A percentile compares a stretch with the other conserved stretches of the same genome.
Evolutionary conservation across 1,284 basidiomycete species (phyloP).

Genomic region (Caloboletus firmus): DNA sequence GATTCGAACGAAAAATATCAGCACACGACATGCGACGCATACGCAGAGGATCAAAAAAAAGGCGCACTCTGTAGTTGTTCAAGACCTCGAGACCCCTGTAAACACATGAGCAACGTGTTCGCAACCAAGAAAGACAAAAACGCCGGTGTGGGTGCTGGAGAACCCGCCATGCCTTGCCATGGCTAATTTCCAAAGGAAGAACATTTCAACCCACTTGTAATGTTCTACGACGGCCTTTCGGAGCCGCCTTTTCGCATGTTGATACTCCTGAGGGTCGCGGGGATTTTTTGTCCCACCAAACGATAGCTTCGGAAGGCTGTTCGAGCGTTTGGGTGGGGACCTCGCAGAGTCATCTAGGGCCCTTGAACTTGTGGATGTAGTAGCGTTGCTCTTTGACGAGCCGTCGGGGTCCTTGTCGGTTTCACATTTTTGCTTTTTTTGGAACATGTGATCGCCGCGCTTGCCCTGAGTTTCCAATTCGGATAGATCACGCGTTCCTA

Average conservation of each 20-base stretch:
- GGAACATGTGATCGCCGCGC: no score
- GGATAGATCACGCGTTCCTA: no score
- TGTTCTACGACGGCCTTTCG: slow-evolving; percentile 84
- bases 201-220: slow-evolving; percentile 58
- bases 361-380: no score
- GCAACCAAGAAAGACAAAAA: background rate
- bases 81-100: slow-evolving; percentile 71
- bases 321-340: no score
- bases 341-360: background rate
- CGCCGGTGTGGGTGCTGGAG: background rate
- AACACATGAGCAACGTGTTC: background rate
- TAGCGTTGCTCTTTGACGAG: no score
- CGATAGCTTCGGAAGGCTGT: background rate
- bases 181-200: background rate
- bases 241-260: slow-evolving; percentile 78
- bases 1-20: no score
- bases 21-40: slow-evolving; percentile 13
- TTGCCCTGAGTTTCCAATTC: no score
- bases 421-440: no score
- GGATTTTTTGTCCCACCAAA: slow-evolving; percentile 1
- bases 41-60: background rate
- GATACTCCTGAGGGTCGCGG: slow-evolving; percentile 76
- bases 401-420: no score
- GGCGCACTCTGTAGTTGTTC: slow-evolving; percentile 81
- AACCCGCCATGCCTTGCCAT: background rate